Evolutionary conservation across 305 asterid genomes (phyloP).

Genomic region (Fraxinus ornus): DNA sequence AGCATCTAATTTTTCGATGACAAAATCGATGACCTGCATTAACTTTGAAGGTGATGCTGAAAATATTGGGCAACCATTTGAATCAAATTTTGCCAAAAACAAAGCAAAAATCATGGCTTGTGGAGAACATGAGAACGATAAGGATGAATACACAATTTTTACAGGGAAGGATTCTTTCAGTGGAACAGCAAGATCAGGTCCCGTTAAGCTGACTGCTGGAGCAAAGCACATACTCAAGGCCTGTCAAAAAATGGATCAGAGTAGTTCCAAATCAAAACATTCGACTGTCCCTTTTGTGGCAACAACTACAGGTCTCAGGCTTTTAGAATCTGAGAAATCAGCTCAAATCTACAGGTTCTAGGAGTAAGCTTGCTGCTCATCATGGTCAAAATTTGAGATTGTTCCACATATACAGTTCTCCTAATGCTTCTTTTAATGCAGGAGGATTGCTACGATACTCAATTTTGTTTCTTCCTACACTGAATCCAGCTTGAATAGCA

Average conservation of each 20-base stretch:
- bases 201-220: constrained; percentile 45
- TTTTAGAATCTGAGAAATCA: constrained; percentile 35
- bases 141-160: constrained; percentile 19
- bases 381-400: background rate
- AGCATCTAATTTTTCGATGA: constrained; percentile 23
- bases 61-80: constrained; percentile 15
- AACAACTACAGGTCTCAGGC: constrained; percentile 25
- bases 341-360: constrained; percentile 32
- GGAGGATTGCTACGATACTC: constrained; percentile 29
- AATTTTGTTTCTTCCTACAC: background rate
- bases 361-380: constrained; percentile 22
- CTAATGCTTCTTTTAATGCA: constrained; percentile 14
- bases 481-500: background rate
- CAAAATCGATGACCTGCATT: constrained; percentile 21
- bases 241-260: constrained; percentile 36
- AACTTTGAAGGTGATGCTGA: constrained; percentile 25
- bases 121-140: constrained; percentile 22
- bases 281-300: constrained; percentile 30
- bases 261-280: constrained; percentile 28
- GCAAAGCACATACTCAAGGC: constrained; percentile 47
- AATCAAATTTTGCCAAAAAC: constrained; percentile 26
- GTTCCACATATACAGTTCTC: background rate
- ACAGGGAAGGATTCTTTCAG: constrained; percentile 22
- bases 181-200: constrained; percentile 35
- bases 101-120: constrained; percentile 19